phyloP scores from a whole-genome alignment of 495 filamentous ascomycete genomes.

The Penicillium malachiteum region DNA sequence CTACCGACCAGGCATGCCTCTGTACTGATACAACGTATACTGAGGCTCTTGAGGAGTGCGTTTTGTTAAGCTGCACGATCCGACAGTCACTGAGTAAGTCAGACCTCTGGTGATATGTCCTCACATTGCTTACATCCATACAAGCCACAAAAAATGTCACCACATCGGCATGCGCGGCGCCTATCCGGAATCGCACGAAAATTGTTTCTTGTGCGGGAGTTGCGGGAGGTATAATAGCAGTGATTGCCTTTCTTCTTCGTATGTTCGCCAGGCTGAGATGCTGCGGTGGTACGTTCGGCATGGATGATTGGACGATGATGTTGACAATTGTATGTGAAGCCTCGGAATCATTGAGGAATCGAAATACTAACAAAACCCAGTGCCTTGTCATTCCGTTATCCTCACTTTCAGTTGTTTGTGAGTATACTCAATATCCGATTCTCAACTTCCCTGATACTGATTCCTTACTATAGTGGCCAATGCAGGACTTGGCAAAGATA shows the following conservation, averaged over 20 bases:
- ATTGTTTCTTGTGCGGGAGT: constrained; percentile 26
- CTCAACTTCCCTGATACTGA: not conserved
- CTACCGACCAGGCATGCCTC: constrained; percentile 26
- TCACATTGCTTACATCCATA: not conserved
- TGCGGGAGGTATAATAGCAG: constrained; percentile 21
- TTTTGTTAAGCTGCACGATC: constrained; percentile 23
- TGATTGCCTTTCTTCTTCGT: constrained; percentile 28
- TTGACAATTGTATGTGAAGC: constrained; percentile 24
- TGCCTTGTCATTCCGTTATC: constrained; percentile 22
- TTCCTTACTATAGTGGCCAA: constrained; percentile 25
- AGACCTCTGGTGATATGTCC: not conserved
- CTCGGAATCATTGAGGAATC: not conserved
- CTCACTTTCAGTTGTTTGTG: constrained; percentile 28
- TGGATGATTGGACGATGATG: constrained; percentile 33
- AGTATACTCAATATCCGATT: not conserved
- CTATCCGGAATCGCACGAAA: constrained; percentile 26
- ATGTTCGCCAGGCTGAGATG: constrained; percentile 26
- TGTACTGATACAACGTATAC: constrained; percentile 24
- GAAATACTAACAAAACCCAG: constrained; percentile 10
- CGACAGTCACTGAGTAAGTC: constrained; percentile 26
- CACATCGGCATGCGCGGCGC: constrained; percentile 23
- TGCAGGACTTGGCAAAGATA: constrained; percentile 43
- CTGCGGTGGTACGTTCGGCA: constrained; percentile 26
- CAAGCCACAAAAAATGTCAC: constrained; percentile 38
- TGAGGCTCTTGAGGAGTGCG: constrained; percentile 17